Base-by-base conservation (phyloP, 2,329 filamentous ascomycete genomes). In the Capronia epimyces region DNA sequence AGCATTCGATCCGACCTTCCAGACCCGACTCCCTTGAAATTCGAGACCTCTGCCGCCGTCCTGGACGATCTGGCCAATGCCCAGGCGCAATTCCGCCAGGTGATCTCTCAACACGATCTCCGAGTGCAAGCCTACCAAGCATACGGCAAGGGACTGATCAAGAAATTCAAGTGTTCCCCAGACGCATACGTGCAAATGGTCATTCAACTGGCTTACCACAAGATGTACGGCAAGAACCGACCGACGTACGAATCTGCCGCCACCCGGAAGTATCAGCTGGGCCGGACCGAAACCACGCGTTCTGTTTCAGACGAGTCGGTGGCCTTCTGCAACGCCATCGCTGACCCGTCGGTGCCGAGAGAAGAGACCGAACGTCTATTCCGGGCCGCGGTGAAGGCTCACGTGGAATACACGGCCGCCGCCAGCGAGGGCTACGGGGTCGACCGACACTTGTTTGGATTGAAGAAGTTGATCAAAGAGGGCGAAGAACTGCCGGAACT, bases 111-210 rank as follows among this genome's bases (percentile, higher is more conserved):
- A 60, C 93, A 98, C 70, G 86, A 98, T 69, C 83, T 98, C 40
- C 82, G 87, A 18, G 90, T 98, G 2, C 91, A 97, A 69, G 87
- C 89, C 22, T 98, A 94, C 76, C 90, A 97, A 71, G 91, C 85
- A 63, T 98, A 98, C 70, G 93, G 93, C 69, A 98, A 98, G 76
- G 89, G 89, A 21, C 76, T 98, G 56, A 97, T 98, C 78, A 98
- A 98, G 83, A 94, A 95, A 72, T 97, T 98, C 83, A 94, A 89
- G 75, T 95, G 88, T 81, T 94, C 87, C 21, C 93, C 93, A 24
- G 94, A 98, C 64, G 93, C 91, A 25, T 98, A 94, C 70, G 89
- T 97, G 36, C 93, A 98, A 73, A 93, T 98, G 89, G 76, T 96
- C 69, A 98, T 98, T 69, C 93, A 98, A 71, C 82, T 97, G 46